These are phyloP conservation scores for Boletus rubescentipes DNA, from an alignment of 768 basidiomycete species.

Conservation along the genomic window DNA sequence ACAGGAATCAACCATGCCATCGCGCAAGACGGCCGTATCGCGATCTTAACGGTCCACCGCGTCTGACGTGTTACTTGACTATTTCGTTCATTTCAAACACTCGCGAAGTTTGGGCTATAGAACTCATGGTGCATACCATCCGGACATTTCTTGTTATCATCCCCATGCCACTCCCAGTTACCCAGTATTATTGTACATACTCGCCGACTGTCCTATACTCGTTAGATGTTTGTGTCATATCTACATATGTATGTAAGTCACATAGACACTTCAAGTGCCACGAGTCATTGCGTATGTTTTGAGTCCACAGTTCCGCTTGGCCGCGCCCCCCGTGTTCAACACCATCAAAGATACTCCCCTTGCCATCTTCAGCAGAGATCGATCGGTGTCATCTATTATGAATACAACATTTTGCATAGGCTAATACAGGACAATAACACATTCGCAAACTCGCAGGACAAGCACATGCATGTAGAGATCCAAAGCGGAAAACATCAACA, in stretches of 20 bases:
- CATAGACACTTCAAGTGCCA: neutral
- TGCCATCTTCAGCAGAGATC: neutral
- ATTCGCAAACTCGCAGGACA: neutral
- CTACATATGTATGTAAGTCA: neutral
- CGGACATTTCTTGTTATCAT: neutral
- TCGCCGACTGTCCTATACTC: neutral
- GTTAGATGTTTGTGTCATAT: neutral
- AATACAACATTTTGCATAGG: conserved; percentile 21
- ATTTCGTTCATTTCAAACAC: neutral
- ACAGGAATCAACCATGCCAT: conserved; percentile 82
- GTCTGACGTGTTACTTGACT: conserved; percentile 26
- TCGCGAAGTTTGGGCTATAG: neutral
- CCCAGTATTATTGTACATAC: conserved; percentile 11
- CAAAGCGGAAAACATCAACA: neutral
- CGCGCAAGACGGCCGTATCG: conserved; percentile 74
- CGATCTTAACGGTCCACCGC: conserved; percentile 69
- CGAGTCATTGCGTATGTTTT: neutral
- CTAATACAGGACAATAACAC: conserved; percentile 10
- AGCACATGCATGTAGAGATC: conserved; percentile 8
- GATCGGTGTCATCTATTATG: neutral
- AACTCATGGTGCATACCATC: conserved; percentile 17
- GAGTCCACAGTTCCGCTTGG: neutral
- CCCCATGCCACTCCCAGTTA: conserved; percentile 1
- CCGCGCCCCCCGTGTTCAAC: too few species aligned
- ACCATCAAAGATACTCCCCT: neutral